Base-by-base conservation (phyloP, 2,329 filamentous ascomycete genomes). In the Alternaria sp. region DNA sequence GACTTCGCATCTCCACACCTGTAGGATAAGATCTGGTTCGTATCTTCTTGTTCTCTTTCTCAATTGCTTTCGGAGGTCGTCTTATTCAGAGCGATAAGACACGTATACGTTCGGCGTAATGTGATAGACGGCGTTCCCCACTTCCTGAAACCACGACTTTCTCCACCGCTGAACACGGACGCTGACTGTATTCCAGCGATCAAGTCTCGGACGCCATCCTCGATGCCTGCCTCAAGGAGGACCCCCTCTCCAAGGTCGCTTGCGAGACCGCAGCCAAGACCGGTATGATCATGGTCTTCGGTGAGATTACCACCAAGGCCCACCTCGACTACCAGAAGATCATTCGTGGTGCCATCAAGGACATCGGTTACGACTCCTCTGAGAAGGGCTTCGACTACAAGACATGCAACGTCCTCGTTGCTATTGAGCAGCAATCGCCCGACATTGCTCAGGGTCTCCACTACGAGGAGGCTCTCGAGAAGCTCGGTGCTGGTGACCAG, bases 211-310 rank as follows among this genome's bases (percentile, higher is more conserved):
- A 99, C 85, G 94, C 95, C 75, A 88, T 99, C 78, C 94, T 99
- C 85, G 95, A 99, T 87, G 95, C 95, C 84, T 98, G 95, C 86
- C 86, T 99, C 78, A 86, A 86, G 66, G 91, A 95, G 83, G 95
- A 99, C 81, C 94, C 94, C 70, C 89, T 97, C 79, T 98, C 95
- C 86, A 99, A 98, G 85, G 87, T 98, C 75, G 95, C 95, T 81
- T 99, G 95, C 84, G 95, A 99, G 88, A 97, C 94, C 72, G 95
- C 95, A 77, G 97, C 95, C 86, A 99, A 99, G 92, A 99, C 95
- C 73, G 95, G 95, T 78, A 90, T 99, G 95, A 87, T 99, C 83
- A 98, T 99, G 95, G 90, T 80, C 68, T 80, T 80, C 49, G 79
- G 79, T 64, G 95, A 99, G 83, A 99, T 99, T 83, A 96, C 93